Base-by-base conservation (phyloP, 176 grass and related monocot species). In the Secale cereale region DNA sequence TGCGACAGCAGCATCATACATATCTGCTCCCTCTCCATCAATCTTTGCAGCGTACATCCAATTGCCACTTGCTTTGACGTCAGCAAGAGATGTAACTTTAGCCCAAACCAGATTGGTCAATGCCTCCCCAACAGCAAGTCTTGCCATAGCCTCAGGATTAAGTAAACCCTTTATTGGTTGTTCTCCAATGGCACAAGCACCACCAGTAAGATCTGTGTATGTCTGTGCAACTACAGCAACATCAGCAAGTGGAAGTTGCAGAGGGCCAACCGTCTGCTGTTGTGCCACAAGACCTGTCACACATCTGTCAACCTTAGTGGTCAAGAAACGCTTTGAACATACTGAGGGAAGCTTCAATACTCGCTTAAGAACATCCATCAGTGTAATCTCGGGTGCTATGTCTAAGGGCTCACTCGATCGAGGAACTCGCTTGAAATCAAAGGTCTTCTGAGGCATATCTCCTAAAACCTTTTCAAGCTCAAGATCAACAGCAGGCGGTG, bases 21-120 rank as follows among this genome's bases (percentile, higher is more conserved):
- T 95, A 71, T 85, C 87, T n/a, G 96, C 93, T 36, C 96, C 96
- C 87, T 98, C 91, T 40, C 93, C 96, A 32, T 98, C 93, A 54
- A 95, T 83, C 79, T 98, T 95, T 33, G 96, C 91, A 83, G 96
- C 96, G 45, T 98, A 95, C 96, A 98, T 98, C 91, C 96, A 95
- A 35, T 98, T 98, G 9, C 96, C 93, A n/a, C 96, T 95, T 31
- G 96, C 93, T 83, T 98, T 98, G 43, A 98, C 81, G 78, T 98
- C 93, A 59, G 79, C 62, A 69, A 94, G 87, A 16, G 96, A 93
- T 77, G 96, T 89, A 31, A 93, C 91, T 65, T 95, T 94, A 15
- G 93, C 93, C 93, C 96, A 98, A 54, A 98, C 91, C 81, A 98
- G 75, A 90, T 98, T 98, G 79, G 96, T 94, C 78, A 94, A 90